Evolutionary conservation across 371 early-diverging fungal genomes (phyloP).

Genomic region (Racocetra persica): DNA sequence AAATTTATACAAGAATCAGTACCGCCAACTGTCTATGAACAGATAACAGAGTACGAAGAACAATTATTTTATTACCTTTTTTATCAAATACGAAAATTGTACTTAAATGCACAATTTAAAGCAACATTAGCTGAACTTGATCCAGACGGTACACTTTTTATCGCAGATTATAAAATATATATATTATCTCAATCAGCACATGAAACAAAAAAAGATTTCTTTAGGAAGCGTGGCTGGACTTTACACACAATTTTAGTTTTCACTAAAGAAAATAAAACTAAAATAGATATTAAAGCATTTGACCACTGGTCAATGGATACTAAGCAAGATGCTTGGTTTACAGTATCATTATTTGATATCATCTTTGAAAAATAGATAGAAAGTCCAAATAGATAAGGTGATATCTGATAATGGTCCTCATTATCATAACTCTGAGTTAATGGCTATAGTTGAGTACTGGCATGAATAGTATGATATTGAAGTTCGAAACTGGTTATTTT

Average conservation of each 20-base stretch:
- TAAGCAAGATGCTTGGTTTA: constrained; percentile 20
- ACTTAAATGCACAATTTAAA: constrained; percentile 21
- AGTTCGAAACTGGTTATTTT: not conserved
- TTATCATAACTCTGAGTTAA: constrained; percentile 7
- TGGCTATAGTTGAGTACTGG: not conserved
- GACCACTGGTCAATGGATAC: not conserved
- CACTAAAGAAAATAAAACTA: not conserved
- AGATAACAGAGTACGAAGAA: not conserved
- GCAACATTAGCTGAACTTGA: not conserved
- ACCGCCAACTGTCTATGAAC: not conserved
- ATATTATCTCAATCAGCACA: not conserved
- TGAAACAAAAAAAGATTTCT: constrained; percentile 12
- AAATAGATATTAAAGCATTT: not conserved
- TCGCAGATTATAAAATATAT: constrained; percentile 3
- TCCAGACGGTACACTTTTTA: not conserved
- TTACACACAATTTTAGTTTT: constrained; percentile 20
- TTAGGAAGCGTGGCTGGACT: not conserved
- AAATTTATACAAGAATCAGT: not conserved
- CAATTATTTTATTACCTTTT: not conserved
- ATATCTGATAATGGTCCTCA: constrained; percentile 7
- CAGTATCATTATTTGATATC: not conserved
- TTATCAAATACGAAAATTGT: not conserved
- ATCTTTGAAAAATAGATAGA: not conserved
- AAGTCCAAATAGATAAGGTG: not conserved
- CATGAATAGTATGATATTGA: constrained; percentile 4